Conservation (phyloP, 768 basidiomycete genomes). For the Nidularia pulvinata region DNA sequence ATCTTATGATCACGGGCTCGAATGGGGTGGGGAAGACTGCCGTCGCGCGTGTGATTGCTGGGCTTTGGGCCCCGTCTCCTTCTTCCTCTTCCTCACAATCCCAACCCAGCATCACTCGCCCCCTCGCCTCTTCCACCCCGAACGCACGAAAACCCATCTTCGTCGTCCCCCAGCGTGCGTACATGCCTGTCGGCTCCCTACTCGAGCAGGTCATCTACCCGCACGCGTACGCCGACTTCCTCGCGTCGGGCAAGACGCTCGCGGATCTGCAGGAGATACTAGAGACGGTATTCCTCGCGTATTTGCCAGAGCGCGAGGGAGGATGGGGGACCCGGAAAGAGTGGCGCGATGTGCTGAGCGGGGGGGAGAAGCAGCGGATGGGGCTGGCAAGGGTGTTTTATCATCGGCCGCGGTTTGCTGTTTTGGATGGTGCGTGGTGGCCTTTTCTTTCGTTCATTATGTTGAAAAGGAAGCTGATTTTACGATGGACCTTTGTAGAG, state of each 20-base stretch:
- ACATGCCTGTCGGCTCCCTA: conserved; percentile 87
- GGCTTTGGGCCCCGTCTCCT: conserved; percentile 71
- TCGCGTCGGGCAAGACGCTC: conserved; percentile 56
- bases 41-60: conserved; percentile 86
- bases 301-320: conserved; percentile 85
- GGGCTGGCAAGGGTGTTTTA: conserved; percentile 93
- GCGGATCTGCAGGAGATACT: conserved; percentile 77
- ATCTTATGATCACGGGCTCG: conserved; percentile 91
- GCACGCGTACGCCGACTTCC: conserved; percentile 76
- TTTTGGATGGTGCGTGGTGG: conserved; percentile 72
- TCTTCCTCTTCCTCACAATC: background rate
- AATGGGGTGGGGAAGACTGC: conserved; percentile 94
- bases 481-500: conserved; percentile 41
- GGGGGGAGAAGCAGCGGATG: conserved; percentile 98
- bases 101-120: conserved; percentile 20
- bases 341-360: conserved; percentile 95
- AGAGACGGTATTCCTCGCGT: conserved; percentile 80
- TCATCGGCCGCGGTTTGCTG: conserved; percentile 79
- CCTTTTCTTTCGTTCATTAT: background rate
- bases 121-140: conserved; percentile 12
- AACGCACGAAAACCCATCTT: conserved; percentile 15
- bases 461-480: background rate
- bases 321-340: conserved; percentile 91
- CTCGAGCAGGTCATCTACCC: conserved; percentile 96
- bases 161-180: conserved; percentile 80